Base-by-base conservation (phyloP, 352 stramenopile genomes). In the Peronospora belbahrii region DNA sequence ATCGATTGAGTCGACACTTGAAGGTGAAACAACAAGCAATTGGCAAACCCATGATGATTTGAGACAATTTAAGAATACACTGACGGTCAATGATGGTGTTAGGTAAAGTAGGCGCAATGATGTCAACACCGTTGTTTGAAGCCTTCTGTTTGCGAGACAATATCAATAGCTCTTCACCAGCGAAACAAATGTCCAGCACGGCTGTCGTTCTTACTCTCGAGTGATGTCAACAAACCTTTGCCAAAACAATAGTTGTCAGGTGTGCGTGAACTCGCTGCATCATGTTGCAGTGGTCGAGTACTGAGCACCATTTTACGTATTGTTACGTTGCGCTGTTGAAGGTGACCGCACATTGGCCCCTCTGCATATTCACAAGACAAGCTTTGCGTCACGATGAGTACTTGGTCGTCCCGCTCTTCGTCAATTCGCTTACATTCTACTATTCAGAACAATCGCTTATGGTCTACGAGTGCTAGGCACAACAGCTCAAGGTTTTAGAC, bases 291-390 rank as follows among this genome's bases (percentile, higher is more conserved):
- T 59, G 6, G 54, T 91, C 17, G 72, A 86, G 20, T 2, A n/a
- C n/a, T n/a, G n/a, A n/a, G n/a, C n/a, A n/a, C n/a, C n/a, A n/a
- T n/a, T n/a, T n/a, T n/a, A n/a, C n/a, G n/a, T n/a, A n/a, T 42
- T 88, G 1, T 65, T 88, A 36, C 66, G 70, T 6, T 85, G 76
- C 14, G 67, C 85, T n/a, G 62, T 87, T 11, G 72, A 91, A 37
- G 59, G 69, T 6, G 57, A 88, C 32, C 65, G 81, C 23, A 65
- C 81, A 10, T 59, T 91, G 18, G 86, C 76, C 31, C 68, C 66
- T 3, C 59, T 88, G 15, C 70, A 88, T 9, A 59, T 60, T 0
- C 48, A 81, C 5, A 71, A 69, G 2, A 82, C 88, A 23, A 71
- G 23, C 44, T 70, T 5, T 35, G 60, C 7, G 65, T 85, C 8